A percentile compares a stretch with the other conserved stretches of the same genome.
Conservation (phyloP, 345 rosid species). For the Gossypium raimondii region DNA sequence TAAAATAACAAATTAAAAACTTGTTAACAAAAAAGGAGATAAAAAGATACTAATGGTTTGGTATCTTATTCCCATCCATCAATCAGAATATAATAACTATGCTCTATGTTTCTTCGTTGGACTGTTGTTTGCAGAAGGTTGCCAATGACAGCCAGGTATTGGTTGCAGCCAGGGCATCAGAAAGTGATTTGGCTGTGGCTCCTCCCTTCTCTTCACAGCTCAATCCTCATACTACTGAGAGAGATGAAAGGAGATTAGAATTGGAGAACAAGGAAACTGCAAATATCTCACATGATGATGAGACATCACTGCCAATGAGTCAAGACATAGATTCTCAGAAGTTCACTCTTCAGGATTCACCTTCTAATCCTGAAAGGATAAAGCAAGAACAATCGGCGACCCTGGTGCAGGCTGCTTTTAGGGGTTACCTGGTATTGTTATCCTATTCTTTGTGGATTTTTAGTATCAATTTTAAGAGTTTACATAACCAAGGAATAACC, state of each 20-base stretch:
- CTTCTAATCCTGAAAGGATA: constrained; percentile 46
- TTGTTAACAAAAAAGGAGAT: background rate
- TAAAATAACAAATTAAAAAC: background rate
- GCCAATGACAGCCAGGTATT: constrained; percentile 41
- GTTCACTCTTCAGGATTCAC: constrained; percentile 22
- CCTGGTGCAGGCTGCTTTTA: constrained; percentile 86
- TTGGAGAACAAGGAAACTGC: constrained; percentile 40
- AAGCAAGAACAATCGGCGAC: constrained; percentile 69
- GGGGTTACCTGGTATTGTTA: constrained; percentile 83
- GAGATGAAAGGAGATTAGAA: constrained; percentile 40
- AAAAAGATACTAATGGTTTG: background rate
- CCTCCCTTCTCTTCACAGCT: constrained; percentile 40
- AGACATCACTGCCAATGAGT: constrained; percentile 25
- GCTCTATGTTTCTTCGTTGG: background rate
- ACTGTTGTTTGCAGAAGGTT: constrained; percentile 38
- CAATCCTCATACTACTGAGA: constrained; percentile 20
- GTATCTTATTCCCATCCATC: background rate
- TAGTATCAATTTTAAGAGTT: background rate
- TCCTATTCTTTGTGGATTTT: background rate
- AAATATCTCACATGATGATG: constrained; percentile 36
- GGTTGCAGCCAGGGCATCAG: constrained; percentile 54
- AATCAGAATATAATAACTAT: background rate
- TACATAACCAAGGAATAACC: background rate
- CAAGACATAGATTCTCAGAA: constrained; percentile 35
- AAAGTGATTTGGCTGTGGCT: constrained; percentile 40